phyloP scores from a whole-genome alignment of 768 basidiomycete genomes.

The Naganishia vaughanmartiniae region DNA sequence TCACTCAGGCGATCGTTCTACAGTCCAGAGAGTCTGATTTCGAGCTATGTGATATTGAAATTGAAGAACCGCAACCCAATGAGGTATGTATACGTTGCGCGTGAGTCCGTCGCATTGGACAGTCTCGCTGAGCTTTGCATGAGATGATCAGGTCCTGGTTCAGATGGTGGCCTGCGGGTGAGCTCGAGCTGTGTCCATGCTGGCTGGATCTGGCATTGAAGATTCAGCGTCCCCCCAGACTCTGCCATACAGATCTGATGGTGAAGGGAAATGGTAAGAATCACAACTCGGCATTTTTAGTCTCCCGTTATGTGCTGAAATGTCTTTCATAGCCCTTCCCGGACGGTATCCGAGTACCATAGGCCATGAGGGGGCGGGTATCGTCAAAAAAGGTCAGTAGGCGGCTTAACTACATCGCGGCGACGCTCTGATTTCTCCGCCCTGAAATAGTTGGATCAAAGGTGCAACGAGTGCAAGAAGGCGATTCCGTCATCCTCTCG shows the following conservation, averaged over 20 bases:
- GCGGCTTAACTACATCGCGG: background rate
- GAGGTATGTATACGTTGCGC: background rate
- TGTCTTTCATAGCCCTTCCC: background rate
- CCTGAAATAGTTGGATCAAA: slow-evolving; percentile 5
- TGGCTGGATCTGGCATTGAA: background rate
- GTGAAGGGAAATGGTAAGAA: slow-evolving; percentile 11
- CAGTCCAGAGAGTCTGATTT: slow-evolving; percentile 11
- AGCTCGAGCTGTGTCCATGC: background rate
- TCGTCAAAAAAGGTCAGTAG: slow-evolving; percentile 5
- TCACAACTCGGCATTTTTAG: background rate
- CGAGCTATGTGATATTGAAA: background rate
- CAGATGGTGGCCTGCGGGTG: slow-evolving; percentile 19
- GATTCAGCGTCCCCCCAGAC: background rate
- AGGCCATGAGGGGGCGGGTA: slow-evolving; percentile 20
- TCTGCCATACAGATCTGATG: slow-evolving; percentile 13
- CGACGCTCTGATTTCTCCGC: background rate
- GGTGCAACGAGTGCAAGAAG: slow-evolving; percentile 13
- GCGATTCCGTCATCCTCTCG: slow-evolving; percentile 25
- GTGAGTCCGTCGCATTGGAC: background rate
- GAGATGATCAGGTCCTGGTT: slow-evolving; percentile 1
- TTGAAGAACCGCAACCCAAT: slow-evolving; percentile 13
- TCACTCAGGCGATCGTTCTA: slow-evolving; percentile 4
- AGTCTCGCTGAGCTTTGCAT: background rate
- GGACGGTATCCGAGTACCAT: slow-evolving; percentile 15
- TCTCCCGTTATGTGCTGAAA: background rate